phyloP scores from a whole-genome alignment of 257 asterid species.

The Anisodus tanguticus region DNA sequence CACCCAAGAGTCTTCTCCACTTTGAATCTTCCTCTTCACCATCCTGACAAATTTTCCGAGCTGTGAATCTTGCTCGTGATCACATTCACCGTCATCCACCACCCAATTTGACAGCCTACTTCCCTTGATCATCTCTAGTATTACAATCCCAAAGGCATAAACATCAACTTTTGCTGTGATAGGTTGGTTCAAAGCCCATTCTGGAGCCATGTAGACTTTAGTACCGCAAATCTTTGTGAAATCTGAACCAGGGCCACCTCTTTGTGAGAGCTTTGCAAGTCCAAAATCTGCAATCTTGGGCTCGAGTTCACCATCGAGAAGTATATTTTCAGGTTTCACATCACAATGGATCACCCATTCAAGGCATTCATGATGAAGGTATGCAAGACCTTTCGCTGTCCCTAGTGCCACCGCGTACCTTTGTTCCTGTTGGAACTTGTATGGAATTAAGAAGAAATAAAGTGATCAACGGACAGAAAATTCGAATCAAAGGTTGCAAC shows the following conservation, averaged over 20 bases:
- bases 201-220: slow-evolving; percentile 54
- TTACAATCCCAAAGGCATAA: slow-evolving; percentile 48
- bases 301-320: slow-evolving; percentile 35
- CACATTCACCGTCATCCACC: slow-evolving; percentile 34
- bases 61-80: slow-evolving; percentile 38
- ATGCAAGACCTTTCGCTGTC: slow-evolving; percentile 47
- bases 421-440: too few relatives aligned
- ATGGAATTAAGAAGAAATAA: too few relatives aligned
- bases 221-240: slow-evolving; percentile 46
- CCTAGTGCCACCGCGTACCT: slow-evolving; percentile 48
- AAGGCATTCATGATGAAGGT: slow-evolving; percentile 51
- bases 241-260: slow-evolving; percentile 38
- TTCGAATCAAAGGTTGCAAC: too few relatives aligned
- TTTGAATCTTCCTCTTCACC: slow-evolving; percentile 33
- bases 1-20: slow-evolving; percentile 47
- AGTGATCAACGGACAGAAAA: too few relatives aligned
- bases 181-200: slow-evolving; percentile 49
- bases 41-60: slow-evolving; percentile 41
- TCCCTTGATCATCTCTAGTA: slow-evolving; percentile 57
- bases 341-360: slow-evolving; percentile 60
- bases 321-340: slow-evolving; percentile 50
- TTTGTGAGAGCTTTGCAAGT: slow-evolving; percentile 45
- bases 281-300: slow-evolving; percentile 58
- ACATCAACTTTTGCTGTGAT: slow-evolving; percentile 53
- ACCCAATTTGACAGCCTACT: slow-evolving; percentile 55